A percentile compares a stretch with the other conserved stretches of the same genome.
These are phyloP conservation scores for Vigna angularis DNA, from an alignment of 306 rosid genomes.

Conservation along the genomic window DNA sequence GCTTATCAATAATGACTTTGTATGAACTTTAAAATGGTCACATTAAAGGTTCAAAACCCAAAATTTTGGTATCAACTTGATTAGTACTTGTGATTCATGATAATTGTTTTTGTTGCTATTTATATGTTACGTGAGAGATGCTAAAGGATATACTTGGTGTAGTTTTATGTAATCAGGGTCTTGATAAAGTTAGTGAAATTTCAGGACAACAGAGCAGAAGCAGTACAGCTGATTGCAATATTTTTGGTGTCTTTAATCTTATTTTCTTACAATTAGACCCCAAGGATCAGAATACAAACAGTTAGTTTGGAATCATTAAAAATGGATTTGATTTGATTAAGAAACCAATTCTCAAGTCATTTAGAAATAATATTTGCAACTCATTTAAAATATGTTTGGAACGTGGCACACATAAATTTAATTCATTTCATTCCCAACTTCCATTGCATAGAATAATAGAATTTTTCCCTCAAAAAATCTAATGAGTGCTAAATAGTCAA, in stretches of 20 bases:
- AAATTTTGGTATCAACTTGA: conserved; percentile 12
- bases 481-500: conserved; percentile 4
- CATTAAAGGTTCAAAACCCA: not conserved
- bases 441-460: not conserved
- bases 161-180: not conserved
- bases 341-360: not conserved
- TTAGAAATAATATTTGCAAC: not conserved
- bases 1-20: conserved; percentile 3
- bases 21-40: conserved; percentile 8
- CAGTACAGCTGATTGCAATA: not conserved
- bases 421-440: not conserved
- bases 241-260: not conserved
- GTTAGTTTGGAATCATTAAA: not conserved
- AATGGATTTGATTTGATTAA: conserved; percentile 8
- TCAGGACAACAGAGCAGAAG: not conserved
- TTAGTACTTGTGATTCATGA: not conserved
- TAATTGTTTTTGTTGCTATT: not conserved
- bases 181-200: too few species aligned
- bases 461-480: conserved; percentile 1
- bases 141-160: not conserved
- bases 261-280: not conserved
- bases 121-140: not conserved
- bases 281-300: not conserved
- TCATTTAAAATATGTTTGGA: not conserved
- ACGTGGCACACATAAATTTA: not conserved